Evolutionary conservation across 2,329 filamentous ascomycete genomes (phyloP).

Genomic region (Botrytis fabae): DNA sequence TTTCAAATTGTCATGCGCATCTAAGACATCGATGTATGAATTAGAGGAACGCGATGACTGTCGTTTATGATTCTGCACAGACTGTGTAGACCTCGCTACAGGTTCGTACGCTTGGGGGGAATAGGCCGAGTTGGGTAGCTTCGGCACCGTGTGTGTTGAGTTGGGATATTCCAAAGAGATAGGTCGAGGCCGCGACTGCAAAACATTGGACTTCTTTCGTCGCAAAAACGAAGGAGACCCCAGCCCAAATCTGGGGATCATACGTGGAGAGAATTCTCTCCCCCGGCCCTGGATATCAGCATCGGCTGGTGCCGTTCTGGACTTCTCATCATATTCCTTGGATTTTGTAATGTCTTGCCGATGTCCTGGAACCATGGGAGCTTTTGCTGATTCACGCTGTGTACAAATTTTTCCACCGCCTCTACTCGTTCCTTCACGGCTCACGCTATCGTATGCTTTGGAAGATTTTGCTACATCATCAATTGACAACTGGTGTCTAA

Average conservation of each 20-base stretch:
- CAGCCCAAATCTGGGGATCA: not conserved
- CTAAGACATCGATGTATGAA: conserved; percentile 54
- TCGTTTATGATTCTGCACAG: not conserved
- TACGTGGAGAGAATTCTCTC: not conserved
- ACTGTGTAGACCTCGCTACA: not conserved
- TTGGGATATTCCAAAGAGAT: not conserved
- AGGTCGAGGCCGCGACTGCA: not conserved
- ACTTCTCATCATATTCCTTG: not conserved
- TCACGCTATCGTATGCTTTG: not conserved
- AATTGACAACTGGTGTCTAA: not conserved
- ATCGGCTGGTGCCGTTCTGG: not conserved
- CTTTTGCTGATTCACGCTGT: not conserved
- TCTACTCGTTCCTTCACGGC: not conserved
- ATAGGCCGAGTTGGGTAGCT: not conserved
- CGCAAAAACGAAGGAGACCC: not conserved
- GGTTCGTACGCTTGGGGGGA: not conserved
- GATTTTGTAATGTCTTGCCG: not conserved
- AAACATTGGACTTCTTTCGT: not conserved
- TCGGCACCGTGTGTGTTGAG: not conserved
- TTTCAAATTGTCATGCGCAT: conserved; percentile 55
- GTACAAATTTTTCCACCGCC: not conserved
- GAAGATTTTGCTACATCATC: not conserved
- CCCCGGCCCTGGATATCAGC: not conserved
- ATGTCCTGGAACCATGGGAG: not conserved
- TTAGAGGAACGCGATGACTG: not conserved